Evolutionary conservation across 768 basidiomycete genomes (phyloP).

Genomic region (Pholiota molesta): DNA sequence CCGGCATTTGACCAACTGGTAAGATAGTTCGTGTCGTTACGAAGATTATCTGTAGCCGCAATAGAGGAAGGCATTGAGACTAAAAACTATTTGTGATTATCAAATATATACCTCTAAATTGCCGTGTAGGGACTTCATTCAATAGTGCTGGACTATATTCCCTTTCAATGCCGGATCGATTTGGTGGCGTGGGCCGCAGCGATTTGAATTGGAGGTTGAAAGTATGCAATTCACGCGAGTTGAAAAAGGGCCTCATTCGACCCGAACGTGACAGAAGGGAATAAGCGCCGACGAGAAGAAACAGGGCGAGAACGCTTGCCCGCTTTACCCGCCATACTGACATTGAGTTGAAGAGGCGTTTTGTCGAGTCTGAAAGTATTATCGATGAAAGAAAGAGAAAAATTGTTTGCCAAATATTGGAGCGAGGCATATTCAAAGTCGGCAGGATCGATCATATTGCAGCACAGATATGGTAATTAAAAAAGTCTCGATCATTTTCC

Average conservation of each 20-base stretch:
- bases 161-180: too few species aligned
- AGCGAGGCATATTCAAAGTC: not conserved
- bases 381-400: not conserved
- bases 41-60: slow-evolving; percentile 23
- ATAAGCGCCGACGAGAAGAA: not conserved
- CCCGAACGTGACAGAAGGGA: not conserved
- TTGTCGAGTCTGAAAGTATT: not conserved
- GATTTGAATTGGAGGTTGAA: not conserved
- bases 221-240: too few species aligned
- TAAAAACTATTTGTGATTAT: not conserved
- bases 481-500: too few species aligned
- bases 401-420: too few species aligned
- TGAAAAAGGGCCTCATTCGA: not conserved
- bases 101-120: slow-evolving; percentile 19
- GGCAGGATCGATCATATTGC: not conserved
- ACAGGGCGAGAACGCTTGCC: not conserved
- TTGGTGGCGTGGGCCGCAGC: not conserved
- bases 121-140: slow-evolving; percentile 11
- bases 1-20: slow-evolving; percentile 60
- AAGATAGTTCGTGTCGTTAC: slow-evolving; percentile 52
- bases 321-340: not conserved
- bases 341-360: not conserved
- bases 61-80: not conserved
- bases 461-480: not conserved
- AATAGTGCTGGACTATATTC: not conserved